Evolutionary conservation across 257 asterid species (phyloP), one percentile per base, ranked within the genome.

Genomic region (Nyctanthes arbortristis): DNA sequence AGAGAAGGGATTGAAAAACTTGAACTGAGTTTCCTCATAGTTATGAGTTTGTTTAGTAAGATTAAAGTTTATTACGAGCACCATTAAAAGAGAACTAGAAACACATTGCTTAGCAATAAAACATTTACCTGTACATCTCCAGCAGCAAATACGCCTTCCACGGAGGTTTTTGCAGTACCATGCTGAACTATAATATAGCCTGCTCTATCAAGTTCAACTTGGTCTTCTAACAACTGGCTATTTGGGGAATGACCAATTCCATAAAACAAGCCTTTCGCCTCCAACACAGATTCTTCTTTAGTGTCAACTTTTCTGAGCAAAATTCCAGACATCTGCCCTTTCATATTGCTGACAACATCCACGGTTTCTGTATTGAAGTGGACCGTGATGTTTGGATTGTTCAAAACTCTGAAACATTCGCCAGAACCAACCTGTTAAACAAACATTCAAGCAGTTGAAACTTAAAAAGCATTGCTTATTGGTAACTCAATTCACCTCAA

Each of bases 391-490:
- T 91, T 91, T 79, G 96, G 96, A 72, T 87, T 94, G 96, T 91
- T 82, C 83, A 84, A 76, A 81, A 94, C 96, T 94, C 99, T 94
- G 99, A 88, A 91, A 93, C 97, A 94, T 93, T 87, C 96, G 97
- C 96, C 97, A 91, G 86, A 94, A 94, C 81, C 95, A 94, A 83
- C 99, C 99, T 94, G 99, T 94, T 93, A 93, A 90, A 85, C 88
- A 91, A 81, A 93, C 96, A 91, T 87, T 81, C 93, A 85, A 81
- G 96, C 79, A 91, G 93, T 86, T 86, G 92, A 80, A 93, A 86
- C 93, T 84, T 79, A 81, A 84, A 87, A 84, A 79, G 76, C 58
- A 67, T 82, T 68, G 73, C 79, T 86, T 75, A 77, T 86, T 80
- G 82, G 89, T 76, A 76, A 76, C 76, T 73, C 73, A 73, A 80